Evolutionary conservation across 139 green algal species (phyloP), one percentile per base, ranked within the genome.

Genomic region (Astrephomene gubernaculifera): DNA sequence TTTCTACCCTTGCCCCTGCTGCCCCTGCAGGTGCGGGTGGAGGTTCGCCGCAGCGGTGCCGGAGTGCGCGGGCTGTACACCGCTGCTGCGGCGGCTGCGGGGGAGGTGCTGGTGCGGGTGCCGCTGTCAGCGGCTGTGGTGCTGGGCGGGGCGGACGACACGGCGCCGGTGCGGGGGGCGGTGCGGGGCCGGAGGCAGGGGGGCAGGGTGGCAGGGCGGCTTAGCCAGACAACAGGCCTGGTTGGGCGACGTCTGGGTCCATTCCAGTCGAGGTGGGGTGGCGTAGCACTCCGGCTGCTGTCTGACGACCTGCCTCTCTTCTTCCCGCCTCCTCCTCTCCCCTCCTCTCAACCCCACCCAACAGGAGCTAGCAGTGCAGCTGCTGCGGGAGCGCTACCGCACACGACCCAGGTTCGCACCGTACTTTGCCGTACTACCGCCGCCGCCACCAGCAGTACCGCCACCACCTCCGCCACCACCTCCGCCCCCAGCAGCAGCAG

Each of bases 341-440:
- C 57, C 57, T n/a, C 17, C 19, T 22, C 63, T 7, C 43, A 41
- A 41, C 4, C 39, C 7, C 2, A 0, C 25, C 31, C 27, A 22
- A 4, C 75, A 72, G 61, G 76, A 83, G 61, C 60, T 83, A 6
- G 76, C 76, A 0, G 61, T 83, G 21, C 60, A 64, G 60, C 41
- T 83, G 22, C 60, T 83, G 60, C 60, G 76, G 1, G 76, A 83
- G 61, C 39, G 61, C 0, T 60, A 83, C 61, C 76, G 76, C 33
- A 49, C 25, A 1, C 60, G 76, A 1, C 76, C 60, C 22, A 27
- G 76, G 41, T 83, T 52, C 61, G 41, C 41, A 0, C 76, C 60
- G 41, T 83, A 83, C 76, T 73, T 83, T 39, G 60, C 35, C 19
- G 61, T 61, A 12, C 61, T 83, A n/a, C 76, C 76, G 39, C 76